Evolutionary conservation across 148 eudicot genomes (phyloP), one percentile per base, ranked within the genome.

Genomic region (Rhododendron vialii): DNA sequence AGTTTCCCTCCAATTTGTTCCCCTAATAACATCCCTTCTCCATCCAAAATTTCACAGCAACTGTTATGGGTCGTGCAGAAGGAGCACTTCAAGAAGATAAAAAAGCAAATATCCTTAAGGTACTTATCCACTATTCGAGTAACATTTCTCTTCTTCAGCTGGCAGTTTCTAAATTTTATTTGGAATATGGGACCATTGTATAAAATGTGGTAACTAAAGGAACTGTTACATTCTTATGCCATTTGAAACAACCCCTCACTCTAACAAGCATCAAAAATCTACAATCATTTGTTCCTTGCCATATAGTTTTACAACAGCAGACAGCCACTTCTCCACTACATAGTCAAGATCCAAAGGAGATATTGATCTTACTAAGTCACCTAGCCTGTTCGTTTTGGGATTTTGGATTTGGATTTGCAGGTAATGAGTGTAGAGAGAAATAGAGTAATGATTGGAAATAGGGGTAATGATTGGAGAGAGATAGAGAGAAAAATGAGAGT

Each of bases 11-110:
- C 18, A 69, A 69, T 69, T 30, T 69, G 36, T 28, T 69, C 75
- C 75, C 36, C 36, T 10, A 28, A 69, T 69, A 69, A 12, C 75
- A 69, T 30, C 75, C 35, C 36, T 28, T 69, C 75, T 69, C 75
- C 38, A 69, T 69, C 36, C 36, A 69, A 38, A 69, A 28, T 28
- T 30, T 3, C 79, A 38, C 79, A 75, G 47, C 38, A 38, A 18
- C 11, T 36, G 48, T 6, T 38, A 75, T 14, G 79, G 22, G 47
- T 75, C 79, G 38, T 28, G 47, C 47, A 38, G 26, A 38, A 36
- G 79, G 79, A 75, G 79, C 79, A 75, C 47, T 75, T 38, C 47
- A 36, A 75, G 45, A 75, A 75, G 79, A 75, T 20, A 75, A 75
- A 24, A 24, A 75, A 17, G 24, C 24, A 35, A 35, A 35, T 38